Evolutionary conservation across 176 grass and related monocot species (phyloP), one percentile per base, ranked within the genome.

Genomic region (Ananas comosus): DNA sequence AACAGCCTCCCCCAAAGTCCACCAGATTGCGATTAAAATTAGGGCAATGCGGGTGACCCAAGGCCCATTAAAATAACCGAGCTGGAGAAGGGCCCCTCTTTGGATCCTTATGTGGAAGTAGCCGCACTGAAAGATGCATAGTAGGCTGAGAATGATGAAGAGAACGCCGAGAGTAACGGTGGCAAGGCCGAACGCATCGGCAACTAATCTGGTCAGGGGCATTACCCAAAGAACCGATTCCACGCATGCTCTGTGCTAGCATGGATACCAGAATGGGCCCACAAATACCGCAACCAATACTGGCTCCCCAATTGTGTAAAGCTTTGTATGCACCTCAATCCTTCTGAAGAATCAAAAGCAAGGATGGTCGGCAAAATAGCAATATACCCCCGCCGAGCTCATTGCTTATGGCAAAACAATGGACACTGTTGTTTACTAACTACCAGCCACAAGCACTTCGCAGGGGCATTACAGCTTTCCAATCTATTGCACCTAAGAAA

Each of bases 171-270:
- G 81, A 76, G 61, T 64, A 63, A 92, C 86, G 72, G 93, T 92
- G 48, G 78, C 69, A 79, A 84, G 82, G 90, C 89, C 90, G 89
- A 97, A 83, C 76, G 80, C 71, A 85, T 97, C 93, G 86, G 89
- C 80, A 81, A 77, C 82, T 81, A 75, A 73, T 83, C 80, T 90
- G 86, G 80, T 88, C 88, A 80, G 85, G 92, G 84, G 89, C 93
- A 97, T 97, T 84, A 92, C 83, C 89, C 80, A 82, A 87, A 85
- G 85, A 51, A 87, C 83, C 74, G 85, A 80, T 88, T 81, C 81
- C 86, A 87, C 89, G 86, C 93, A 97, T 97, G 81, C 93, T 97
- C 88, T 87, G 85, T 74, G 77, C 87, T 85, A 76, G 91, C 79
- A 87, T 87, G 21, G 79, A 87, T 42, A 85, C 81, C 84, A 85